phyloP scores from a whole-genome alignment of 83 land plant species.

The Larix sibirica region DNA sequence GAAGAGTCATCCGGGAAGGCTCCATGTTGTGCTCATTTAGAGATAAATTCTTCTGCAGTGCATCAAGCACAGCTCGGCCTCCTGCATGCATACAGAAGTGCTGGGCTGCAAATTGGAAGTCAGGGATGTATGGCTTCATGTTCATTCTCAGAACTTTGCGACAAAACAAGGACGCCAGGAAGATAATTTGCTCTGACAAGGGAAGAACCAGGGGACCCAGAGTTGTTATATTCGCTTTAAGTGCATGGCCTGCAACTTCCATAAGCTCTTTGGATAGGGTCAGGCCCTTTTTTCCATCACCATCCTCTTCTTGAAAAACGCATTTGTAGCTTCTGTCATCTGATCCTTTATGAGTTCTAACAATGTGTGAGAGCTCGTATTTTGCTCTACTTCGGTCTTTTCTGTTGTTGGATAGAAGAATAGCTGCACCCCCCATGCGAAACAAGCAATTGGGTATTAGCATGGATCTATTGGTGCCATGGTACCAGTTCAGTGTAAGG shows the following conservation, averaged over 20 bases:
- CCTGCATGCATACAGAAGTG: slow-evolving; percentile 19
- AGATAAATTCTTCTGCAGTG: slow-evolving; percentile 12
- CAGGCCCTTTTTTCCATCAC: not conserved
- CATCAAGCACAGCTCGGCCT: slow-evolving; percentile 18
- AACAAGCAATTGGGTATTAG: slow-evolving; percentile 3
- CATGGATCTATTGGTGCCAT: slow-evolving; percentile 11
- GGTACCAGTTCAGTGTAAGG: slow-evolving; percentile 6
- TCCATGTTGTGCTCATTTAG: slow-evolving; percentile 2
- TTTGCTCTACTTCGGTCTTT: not conserved
- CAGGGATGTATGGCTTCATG: slow-evolving; percentile 9
- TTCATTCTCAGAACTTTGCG: not conserved
- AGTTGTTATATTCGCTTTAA: slow-evolving; percentile 1
- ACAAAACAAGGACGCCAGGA: not conserved
- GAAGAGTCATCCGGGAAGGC: slow-evolving; percentile 16
- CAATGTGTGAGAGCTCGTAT: not conserved
- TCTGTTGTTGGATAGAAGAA: not conserved
- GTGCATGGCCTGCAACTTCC: not conserved
- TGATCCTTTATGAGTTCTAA: not conserved
- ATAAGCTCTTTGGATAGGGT: not conserved
- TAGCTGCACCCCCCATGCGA: not conserved
- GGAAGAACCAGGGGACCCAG: not conserved
- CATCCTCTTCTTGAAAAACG: slow-evolving; percentile 3
- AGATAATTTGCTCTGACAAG: not conserved
- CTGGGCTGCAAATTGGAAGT: slow-evolving; percentile 16
- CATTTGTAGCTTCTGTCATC: slow-evolving; percentile 1